Conservation (phyloP, 345 rosid genomes). For the Salix purpurea region DNA sequence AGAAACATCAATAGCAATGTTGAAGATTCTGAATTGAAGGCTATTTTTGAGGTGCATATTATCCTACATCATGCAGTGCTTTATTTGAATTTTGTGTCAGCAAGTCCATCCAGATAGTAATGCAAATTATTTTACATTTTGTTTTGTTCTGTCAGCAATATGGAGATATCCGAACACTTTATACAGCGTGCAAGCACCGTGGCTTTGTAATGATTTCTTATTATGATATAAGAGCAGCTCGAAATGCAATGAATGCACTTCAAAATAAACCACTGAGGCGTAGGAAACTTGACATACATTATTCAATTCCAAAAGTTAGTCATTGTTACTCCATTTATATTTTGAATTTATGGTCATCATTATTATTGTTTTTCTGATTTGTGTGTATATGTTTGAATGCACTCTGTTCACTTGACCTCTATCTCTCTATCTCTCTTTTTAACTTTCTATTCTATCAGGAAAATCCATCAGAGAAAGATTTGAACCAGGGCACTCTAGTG, state of each 20-base stretch:
- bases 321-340: neutral
- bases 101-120: neutral
- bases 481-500: constrained; percentile 24
- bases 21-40: constrained; percentile 72
- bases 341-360: neutral
- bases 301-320: constrained; percentile 20
- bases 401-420: neutral
- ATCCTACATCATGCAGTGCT: neutral
- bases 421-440: neutral
- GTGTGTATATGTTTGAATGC: neutral
- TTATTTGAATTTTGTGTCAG: neutral
- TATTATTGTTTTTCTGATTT: neutral
- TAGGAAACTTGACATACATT: constrained; percentile 18
- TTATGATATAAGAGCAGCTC: constrained; percentile 32
- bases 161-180: constrained; percentile 74
- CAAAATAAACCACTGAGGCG: constrained; percentile 16
- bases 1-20: constrained; percentile 65
- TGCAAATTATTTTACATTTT: constrained; percentile 3
- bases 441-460: constrained; percentile 20
- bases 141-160: constrained; percentile 47
- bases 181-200: constrained; percentile 73
- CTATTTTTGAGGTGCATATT: constrained; percentile 70
- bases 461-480: constrained; percentile 20
- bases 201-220: constrained; percentile 80
- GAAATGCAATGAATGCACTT: constrained; percentile 19